Conservation (phyloP, 2,329 filamentous ascomycete genomes). For the Penicillium sp. region DNA sequence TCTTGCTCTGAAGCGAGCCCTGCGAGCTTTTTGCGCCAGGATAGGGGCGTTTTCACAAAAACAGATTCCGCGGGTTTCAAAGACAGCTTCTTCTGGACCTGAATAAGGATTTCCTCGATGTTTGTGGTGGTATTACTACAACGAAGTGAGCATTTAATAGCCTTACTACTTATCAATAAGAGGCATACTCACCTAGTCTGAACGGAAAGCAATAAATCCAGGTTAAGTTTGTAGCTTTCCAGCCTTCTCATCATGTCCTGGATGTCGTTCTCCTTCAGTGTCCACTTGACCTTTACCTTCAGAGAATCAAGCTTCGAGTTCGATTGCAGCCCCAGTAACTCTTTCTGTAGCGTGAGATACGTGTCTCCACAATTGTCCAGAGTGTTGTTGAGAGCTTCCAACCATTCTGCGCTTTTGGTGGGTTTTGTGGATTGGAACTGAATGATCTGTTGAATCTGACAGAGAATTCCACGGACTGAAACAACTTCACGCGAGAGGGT, state of each 20-base stretch:
- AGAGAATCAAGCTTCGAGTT: background rate
- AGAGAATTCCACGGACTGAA: constrained; percentile 2
- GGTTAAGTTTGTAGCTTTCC: constrained; percentile 6
- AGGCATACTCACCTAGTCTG: constrained; percentile 2
- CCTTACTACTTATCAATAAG: background rate
- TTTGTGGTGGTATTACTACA: background rate
- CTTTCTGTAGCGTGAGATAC: background rate
- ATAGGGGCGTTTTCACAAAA: background rate
- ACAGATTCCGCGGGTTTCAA: background rate
- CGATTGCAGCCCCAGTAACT: background rate
- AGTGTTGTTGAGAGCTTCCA: background rate
- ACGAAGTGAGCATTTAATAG: background rate
- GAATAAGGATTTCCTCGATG: constrained; percentile 1
- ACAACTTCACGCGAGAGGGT: background rate
- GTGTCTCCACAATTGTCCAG: background rate
- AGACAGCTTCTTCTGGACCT: constrained; percentile 2
- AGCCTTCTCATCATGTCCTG: constrained; percentile 4
- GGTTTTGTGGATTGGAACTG: constrained; percentile 2
- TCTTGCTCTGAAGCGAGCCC: background rate
- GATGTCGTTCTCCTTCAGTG: constrained; percentile 6
- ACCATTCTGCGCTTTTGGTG: constrained; percentile 5
- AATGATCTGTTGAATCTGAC: constrained; percentile 4
- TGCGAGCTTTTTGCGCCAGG: constrained; percentile 3
- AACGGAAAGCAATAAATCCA: constrained; percentile 4
- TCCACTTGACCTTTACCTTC: constrained; percentile 3